Conservation (phyloP, 805 yeast genomes). For the Wickerhamiella kazuoi region DNA sequence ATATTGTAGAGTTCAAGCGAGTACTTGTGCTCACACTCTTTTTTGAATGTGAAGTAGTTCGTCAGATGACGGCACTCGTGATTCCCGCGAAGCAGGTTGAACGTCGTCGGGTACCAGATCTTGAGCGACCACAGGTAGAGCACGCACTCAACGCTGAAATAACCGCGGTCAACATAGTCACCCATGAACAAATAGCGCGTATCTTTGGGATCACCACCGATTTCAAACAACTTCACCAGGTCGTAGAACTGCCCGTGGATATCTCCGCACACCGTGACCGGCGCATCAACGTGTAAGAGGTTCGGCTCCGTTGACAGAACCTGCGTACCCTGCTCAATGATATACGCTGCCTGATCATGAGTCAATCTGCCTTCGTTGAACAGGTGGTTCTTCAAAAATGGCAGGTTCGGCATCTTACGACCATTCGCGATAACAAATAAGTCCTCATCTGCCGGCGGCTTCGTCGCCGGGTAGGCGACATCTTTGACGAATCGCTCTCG, state of each 20-base stretch:
- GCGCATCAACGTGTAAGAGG: slow-evolving; percentile 66
- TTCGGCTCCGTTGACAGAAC: slow-evolving; percentile 59
- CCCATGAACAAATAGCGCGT: slow-evolving; percentile 75
- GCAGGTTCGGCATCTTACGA: slow-evolving; percentile 41
- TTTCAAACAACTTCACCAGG: slow-evolving; percentile 75
- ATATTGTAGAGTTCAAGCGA: slow-evolving; percentile 41
- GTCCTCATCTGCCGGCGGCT: slow-evolving; percentile 47
- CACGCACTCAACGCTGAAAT: slow-evolving; percentile 58
- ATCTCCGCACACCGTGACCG: slow-evolving; percentile 92
- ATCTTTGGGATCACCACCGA: slow-evolving; percentile 72
- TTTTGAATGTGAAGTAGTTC: slow-evolving; percentile 79
- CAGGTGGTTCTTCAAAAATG: slow-evolving; percentile 57
- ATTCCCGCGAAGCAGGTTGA: slow-evolving; percentile 79
- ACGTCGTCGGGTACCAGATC: slow-evolving; percentile 50
- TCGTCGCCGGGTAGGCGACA: slow-evolving; percentile 51
- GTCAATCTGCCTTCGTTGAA: slow-evolving; percentile 62
- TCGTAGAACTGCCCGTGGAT: slow-evolving; percentile 94
- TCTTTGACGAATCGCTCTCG: slow-evolving; percentile 36
- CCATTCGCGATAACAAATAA: slow-evolving; percentile 40
- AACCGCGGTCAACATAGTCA: slow-evolving; percentile 91
- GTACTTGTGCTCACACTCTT: slow-evolving; percentile 80
- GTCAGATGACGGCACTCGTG: slow-evolving; percentile 92
- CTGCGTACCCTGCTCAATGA: slow-evolving; percentile 46
- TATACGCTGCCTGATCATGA: slow-evolving; percentile 50
- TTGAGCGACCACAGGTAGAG: slow-evolving; percentile 65